Evolutionary conservation across 2,329 filamentous ascomycete species (phyloP).

Genomic region (Chaetoscypha palmicola): DNA sequence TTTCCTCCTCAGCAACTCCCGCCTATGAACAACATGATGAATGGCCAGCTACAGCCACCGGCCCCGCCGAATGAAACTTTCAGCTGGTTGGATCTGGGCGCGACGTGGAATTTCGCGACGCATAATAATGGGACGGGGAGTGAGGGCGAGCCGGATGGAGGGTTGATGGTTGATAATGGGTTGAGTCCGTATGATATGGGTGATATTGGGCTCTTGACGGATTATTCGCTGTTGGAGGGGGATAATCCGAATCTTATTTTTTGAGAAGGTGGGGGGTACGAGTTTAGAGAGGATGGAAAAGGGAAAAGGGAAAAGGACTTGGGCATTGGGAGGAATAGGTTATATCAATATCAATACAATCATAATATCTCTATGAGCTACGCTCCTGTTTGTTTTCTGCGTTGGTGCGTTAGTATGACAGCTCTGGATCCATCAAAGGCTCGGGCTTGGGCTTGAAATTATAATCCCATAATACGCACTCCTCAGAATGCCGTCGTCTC

Average conservation of each 20-base stretch:
- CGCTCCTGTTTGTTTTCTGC: too few relatives aligned
- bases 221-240: constrained; percentile 24
- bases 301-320: too few relatives aligned
- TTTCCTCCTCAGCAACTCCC: constrained; percentile 1
- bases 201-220: constrained; percentile 19
- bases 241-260: constrained; percentile 26
- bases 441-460: too few relatives aligned
- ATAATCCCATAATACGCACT: too few relatives aligned
- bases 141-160: constrained; percentile 17
- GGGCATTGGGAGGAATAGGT: too few relatives aligned
- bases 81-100: constrained; percentile 28
- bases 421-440: too few relatives aligned
- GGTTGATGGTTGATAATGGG: constrained; percentile 11
- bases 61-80: constrained; percentile 15
- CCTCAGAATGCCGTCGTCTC: too few relatives aligned
- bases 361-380: too few relatives aligned
- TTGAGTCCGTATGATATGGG: constrained; percentile 18
- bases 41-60: not conserved
- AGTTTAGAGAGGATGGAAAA: too few relatives aligned
- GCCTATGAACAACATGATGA: constrained; percentile 1
- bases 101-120: constrained; percentile 28
- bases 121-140: constrained; percentile 21
- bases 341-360: too few relatives aligned
- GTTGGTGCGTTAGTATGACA: too few relatives aligned
- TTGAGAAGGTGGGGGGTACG: constrained; percentile 9